phyloP scores from a whole-genome alignment of 2,329 filamentous ascomycete species.

The Rutstroemia sp. region DNA sequence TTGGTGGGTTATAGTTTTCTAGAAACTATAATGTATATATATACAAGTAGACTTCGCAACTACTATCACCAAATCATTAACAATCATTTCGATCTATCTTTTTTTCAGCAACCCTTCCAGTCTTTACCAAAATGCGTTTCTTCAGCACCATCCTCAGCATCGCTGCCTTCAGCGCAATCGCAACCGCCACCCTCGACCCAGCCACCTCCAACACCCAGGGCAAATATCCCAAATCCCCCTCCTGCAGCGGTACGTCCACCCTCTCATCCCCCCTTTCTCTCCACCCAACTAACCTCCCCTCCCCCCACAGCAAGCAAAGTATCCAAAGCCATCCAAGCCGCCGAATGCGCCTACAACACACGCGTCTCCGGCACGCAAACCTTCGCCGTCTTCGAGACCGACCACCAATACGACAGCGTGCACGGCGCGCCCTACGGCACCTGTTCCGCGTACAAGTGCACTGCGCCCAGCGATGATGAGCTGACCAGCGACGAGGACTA shows the following conservation, averaged over 20 bases:
- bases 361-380: neutral
- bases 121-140: neutral
- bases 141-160: neutral
- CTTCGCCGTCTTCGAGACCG: conserved; percentile 4
- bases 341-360: conserved; percentile 5
- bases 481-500: neutral
- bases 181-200: conserved; percentile 1
- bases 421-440: conserved; percentile 1
- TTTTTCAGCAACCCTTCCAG: neutral
- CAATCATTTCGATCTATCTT: neutral
- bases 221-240: neutral
- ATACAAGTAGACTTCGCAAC: neutral
- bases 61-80: neutral
- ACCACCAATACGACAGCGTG: neutral
- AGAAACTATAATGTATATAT: neutral
- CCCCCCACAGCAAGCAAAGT: neutral
- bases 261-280: neutral
- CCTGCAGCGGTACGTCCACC: neutral
- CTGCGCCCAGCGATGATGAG: neutral
- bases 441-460: neutral
- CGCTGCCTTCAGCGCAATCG: neutral
- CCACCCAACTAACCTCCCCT: neutral
- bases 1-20: too few relatives aligned
- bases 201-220: conserved; percentile 1
- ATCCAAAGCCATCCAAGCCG: conserved; percentile 3